phyloP scores from a whole-genome alignment of 352 stramenopile species.

The Phytophthora boehmeriae region DNA sequence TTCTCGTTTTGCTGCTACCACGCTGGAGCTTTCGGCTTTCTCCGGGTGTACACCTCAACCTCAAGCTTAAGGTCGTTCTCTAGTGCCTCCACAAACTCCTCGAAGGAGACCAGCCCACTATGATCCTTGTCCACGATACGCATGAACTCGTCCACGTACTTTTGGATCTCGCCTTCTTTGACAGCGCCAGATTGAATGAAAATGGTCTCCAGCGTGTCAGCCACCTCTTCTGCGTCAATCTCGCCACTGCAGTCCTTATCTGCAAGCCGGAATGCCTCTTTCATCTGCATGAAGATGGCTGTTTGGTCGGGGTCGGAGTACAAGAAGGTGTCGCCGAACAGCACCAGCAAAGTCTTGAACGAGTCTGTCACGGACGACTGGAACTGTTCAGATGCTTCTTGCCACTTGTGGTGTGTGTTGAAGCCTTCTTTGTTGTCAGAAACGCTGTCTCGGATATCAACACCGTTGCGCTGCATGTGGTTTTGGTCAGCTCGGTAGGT shows the following conservation, averaged over 20 bases:
- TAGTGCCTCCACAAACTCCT: background rate
- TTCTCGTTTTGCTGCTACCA: too few species aligned
- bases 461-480: background rate
- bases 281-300: background rate
- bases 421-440: background rate
- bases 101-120: background rate
- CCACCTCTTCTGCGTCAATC: background rate
- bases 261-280: background rate
- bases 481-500: background rate
- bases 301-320: background rate
- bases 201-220: background rate
- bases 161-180: background rate
- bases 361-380: background rate
- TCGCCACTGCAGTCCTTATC: background rate
- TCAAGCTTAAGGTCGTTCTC: background rate
- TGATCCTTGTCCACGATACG: background rate
- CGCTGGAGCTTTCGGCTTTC: too few species aligned
- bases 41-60: background rate
- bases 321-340: background rate
- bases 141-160: background rate
- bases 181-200: background rate
- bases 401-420: background rate
- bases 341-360: background rate
- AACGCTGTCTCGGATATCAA: constrained; percentile 1
- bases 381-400: background rate